Evolutionary conservation across 2,329 filamentous ascomycete genomes (phyloP).

Genomic region (Cercospora berteroae): DNA sequence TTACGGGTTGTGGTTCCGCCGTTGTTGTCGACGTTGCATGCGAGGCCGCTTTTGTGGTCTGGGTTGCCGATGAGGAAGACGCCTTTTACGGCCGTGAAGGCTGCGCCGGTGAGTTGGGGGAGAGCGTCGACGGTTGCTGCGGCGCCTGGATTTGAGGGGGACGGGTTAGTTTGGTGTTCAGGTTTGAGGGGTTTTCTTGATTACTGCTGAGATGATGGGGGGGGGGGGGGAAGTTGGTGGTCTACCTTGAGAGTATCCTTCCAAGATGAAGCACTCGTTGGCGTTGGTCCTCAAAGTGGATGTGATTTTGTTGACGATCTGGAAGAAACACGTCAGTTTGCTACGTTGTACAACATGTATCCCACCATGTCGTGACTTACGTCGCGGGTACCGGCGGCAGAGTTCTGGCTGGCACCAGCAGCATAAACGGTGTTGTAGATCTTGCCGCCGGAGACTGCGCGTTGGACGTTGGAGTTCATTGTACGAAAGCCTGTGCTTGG

Average conservation of each 20-base stretch:
- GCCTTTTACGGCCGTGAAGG: constrained; percentile 39
- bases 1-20: constrained; percentile 37
- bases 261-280: constrained; percentile 39
- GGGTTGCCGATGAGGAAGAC: constrained; percentile 41
- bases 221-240: too few relatives aligned
- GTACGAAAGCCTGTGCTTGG: constrained; percentile 35
- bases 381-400: constrained; percentile 32
- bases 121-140: constrained; percentile 40
- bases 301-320: constrained; percentile 38
- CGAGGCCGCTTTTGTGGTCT: constrained; percentile 35
- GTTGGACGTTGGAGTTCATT: constrained; percentile 36
- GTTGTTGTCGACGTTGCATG: constrained; percentile 36
- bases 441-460: constrained; percentile 35
- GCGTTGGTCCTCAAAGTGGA: constrained; percentile 30
- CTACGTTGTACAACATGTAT: not conserved
- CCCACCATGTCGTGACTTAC: constrained; percentile 3
- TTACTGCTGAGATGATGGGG: too few relatives aligned
- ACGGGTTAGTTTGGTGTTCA: not conserved
- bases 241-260: constrained; percentile 40
- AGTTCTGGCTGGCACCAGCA: constrained; percentile 34
- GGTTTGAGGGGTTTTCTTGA: too few relatives aligned
- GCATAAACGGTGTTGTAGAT: constrained; percentile 40
- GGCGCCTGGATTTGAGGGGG: constrained; percentile 19
- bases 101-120: constrained; percentile 34
- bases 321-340: not conserved